Evolutionary conservation across 345 rosid species (phyloP).

Genomic region (Carallia pectinifolia): DNA sequence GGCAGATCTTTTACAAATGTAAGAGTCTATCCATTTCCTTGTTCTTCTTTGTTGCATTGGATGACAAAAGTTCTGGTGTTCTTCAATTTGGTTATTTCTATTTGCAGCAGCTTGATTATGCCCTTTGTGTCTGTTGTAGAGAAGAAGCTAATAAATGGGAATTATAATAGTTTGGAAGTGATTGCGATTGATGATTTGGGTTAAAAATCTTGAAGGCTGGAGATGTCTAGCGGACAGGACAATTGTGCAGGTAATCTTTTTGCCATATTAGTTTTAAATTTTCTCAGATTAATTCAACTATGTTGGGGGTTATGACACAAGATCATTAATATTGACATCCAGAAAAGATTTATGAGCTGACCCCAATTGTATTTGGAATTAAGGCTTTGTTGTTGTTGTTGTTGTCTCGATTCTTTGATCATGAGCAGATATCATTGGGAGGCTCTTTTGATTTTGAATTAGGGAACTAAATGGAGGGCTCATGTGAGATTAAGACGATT

Average conservation of each 20-base stretch:
- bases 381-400: no score
- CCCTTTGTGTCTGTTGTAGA: conserved; percentile 21
- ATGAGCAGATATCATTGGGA: no score
- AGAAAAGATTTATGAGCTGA: no score
- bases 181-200: conserved; percentile 27
- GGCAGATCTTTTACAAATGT: conserved; percentile 2
- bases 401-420: no score
- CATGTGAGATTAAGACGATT: not conserved
- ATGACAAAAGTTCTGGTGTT: not conserved
- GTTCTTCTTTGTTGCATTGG: not conserved
- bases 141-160: conserved; percentile 20
- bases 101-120: not conserved
- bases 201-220: conserved; percentile 22
- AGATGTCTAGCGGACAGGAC: conserved; percentile 58
- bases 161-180: conserved; percentile 22
- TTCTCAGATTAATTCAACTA: not conserved
- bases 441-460: no score
- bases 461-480: not conserved
- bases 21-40: not conserved
- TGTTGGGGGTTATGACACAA: not conserved
- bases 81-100: not conserved
- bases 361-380: no score
- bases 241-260: conserved; percentile 41
- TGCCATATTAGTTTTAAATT: not conserved
- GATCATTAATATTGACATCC: no score